Base-by-base conservation (phyloP, 2,329 filamentous ascomycete genomes). In the Phoma sp. region DNA sequence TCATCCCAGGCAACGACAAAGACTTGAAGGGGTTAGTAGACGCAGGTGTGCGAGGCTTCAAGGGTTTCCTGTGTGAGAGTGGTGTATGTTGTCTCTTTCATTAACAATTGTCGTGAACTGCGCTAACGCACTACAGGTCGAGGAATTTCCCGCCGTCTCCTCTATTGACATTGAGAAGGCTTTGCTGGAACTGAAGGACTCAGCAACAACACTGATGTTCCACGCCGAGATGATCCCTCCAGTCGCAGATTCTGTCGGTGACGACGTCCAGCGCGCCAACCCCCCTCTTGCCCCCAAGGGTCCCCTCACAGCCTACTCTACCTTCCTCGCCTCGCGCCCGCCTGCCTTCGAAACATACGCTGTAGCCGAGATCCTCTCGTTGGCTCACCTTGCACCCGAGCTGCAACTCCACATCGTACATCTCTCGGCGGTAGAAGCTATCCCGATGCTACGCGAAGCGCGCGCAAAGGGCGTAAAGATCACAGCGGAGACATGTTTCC, bases 201-300 rank as follows among this genome's bases (percentile, higher is more conserved):
- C 88, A 49, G 84, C 91, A 17, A 98, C 95, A 2, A 96, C 92
- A 0, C 86, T 98, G 67, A 98, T 99, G 94, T 99, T 99, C 80
- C 95, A 99, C 73, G 95, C 95, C 52, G 95, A 99, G 77, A 98
- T 97, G 92, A 88, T 96, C 12, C 92, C 94, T n/a, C 91, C 92
- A 17, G 90, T 93, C 63, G 79, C 90, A 44, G 85, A 86, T 63
- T 92, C 91, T 0, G 89, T 93, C 2, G 89, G 90, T 48, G 91
- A 95, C 73, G 86, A 87, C 24, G 87, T 92, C 4, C 88, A 91
- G 68, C 77, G 78, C 24, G 90, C 90, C 0, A 80, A 84, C 6
- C 85, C 91, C 17, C 90, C 91, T 0, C 78, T 89, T 6, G 85
- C 84, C 0, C 91, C 91, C 4, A 82, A 83, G 25, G 92, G 91